Conservation (phyloP, 495 filamentous ascomycete genomes). For the Xylaria acuta region DNA sequence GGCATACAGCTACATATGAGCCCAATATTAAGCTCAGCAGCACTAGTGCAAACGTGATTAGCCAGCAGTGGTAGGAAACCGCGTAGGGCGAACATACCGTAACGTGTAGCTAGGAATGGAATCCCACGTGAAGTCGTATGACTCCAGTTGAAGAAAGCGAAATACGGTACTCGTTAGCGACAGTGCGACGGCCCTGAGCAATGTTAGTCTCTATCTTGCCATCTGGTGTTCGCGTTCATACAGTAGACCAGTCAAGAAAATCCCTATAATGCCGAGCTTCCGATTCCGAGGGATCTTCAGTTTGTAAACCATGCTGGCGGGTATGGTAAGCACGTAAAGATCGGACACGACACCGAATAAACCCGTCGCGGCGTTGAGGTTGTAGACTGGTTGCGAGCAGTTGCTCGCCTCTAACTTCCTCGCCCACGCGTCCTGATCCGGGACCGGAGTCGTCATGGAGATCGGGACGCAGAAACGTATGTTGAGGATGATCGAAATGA, state of each 20-base stretch:
- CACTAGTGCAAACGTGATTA: neutral
- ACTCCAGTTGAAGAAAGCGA: slow-evolving; percentile 18
- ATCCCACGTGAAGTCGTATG: slow-evolving; percentile 26
- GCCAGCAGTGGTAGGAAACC: neutral
- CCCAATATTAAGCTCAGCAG: slow-evolving; percentile 25
- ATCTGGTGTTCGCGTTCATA: neutral
- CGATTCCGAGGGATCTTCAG: slow-evolving; percentile 16
- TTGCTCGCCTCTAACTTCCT: slow-evolving; percentile 22
- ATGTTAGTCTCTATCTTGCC: neutral
- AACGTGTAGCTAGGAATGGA: slow-evolving; percentile 25
- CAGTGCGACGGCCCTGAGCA: slow-evolving; percentile 13
- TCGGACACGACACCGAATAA: slow-evolving; percentile 28
- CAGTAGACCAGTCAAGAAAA: slow-evolving; percentile 31
- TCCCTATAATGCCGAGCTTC: slow-evolving; percentile 25
- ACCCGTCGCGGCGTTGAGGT: slow-evolving; percentile 23
- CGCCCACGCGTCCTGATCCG: slow-evolving; percentile 16
- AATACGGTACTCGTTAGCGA: slow-evolving; percentile 21
- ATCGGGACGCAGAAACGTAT: slow-evolving; percentile 23
- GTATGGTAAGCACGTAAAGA: slow-evolving; percentile 31
- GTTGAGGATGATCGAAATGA: slow-evolving; percentile 13
- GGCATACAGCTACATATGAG: slow-evolving; percentile 26
- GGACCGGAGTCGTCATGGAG: slow-evolving; percentile 1
- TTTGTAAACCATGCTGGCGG: slow-evolving; percentile 25
- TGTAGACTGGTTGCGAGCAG: slow-evolving; percentile 24
- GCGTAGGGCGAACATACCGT: slow-evolving; percentile 7